Base-by-base conservation (phyloP, 2,329 filamentous ascomycete genomes). In the Trichoderma sp. region DNA sequence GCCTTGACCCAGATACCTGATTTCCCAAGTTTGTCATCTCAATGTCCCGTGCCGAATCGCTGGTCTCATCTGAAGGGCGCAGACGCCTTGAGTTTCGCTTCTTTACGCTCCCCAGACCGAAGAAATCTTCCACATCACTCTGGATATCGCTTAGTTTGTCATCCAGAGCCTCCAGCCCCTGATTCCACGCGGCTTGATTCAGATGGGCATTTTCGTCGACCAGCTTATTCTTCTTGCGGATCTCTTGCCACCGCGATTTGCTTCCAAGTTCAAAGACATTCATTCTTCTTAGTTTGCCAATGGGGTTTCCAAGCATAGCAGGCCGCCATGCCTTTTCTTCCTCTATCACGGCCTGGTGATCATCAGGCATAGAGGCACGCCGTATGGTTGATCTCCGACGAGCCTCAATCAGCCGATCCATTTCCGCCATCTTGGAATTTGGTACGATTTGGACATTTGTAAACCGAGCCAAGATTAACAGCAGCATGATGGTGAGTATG, bases 181-280 rank as follows among this genome's bases (percentile, higher is more conserved):
- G 79, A 30, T 80, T 79, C 36, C 80, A 73, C 12, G 81, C 81
- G 21, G 77, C 78, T 8, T 79, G 79, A 65, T 83, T 83, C 34
- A 82, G 75, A 73, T 83, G 81, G 6, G 77, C 76, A 14, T 78
- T 79, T 8, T 79, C 79, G 74, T 89, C 87, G 62, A 90, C 85
- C 63, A 91, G 81, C 60, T 82, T 83, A 76, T 91, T 91, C 77
- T 85, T 87, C 75, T 82, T 86, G 73, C 88, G 84, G 73, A 95
- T 93, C 80, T 94, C 92, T 28, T 88, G 91, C 90, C 91, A 95
- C 53, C 92, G 84, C 65, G 87, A 91, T 84, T 91, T 83, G 43
- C 83, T 82, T 0, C 92, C 92, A 72, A 93, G 81, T 79, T 95
- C 92, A 18, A 95, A 82, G 28, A 93, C 79, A 78, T 89, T 93